These are phyloP conservation scores for Helenozyma baotianmanensis DNA, from an alignment of 805 yeast genomes.

Conservation along the genomic window DNA sequence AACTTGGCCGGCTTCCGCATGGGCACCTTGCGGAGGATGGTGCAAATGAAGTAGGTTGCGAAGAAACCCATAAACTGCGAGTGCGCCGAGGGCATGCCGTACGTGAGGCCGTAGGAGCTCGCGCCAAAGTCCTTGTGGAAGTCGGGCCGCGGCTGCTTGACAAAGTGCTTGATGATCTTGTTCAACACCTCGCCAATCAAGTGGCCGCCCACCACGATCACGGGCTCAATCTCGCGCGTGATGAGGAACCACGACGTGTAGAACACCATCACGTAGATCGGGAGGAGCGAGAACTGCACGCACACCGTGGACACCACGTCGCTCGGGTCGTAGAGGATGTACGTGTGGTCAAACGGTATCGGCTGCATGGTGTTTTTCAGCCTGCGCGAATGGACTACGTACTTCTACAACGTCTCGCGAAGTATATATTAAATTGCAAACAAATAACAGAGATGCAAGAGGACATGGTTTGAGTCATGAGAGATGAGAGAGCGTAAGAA, in stretches of 20 bases:
- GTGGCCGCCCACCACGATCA: slow-evolving; percentile 82
- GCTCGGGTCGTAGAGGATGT: slow-evolving; percentile 69
- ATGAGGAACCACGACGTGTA: slow-evolving; percentile 80
- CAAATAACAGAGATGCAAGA: not conserved
- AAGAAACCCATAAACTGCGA: slow-evolving; percentile 93
- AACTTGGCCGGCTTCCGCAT: slow-evolving; percentile 12
- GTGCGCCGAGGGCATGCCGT: slow-evolving; percentile 98
- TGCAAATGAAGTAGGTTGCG: slow-evolving; percentile 51
- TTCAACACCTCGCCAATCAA: slow-evolving; percentile 71
- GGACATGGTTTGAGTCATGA: not conserved
- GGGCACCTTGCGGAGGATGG: slow-evolving; percentile 37
- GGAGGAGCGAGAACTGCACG: slow-evolving; percentile 75
- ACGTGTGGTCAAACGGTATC: slow-evolving; percentile 80
- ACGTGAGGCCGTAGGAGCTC: slow-evolving; percentile 50
- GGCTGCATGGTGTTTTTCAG: too few relatives aligned
- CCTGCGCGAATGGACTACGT: slow-evolving; percentile 2
- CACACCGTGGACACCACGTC: slow-evolving; percentile 55
- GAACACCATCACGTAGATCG: slow-evolving; percentile 72
- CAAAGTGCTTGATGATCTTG: slow-evolving; percentile 55
- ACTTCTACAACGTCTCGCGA: not conserved
- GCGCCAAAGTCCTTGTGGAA: slow-evolving; percentile 43
- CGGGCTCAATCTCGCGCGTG: slow-evolving; percentile 81
- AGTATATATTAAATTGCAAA: not conserved
- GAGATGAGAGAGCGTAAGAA: not conserved
- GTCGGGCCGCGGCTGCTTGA: slow-evolving; percentile 75